Base-by-base conservation (phyloP, 805 yeast species). In the Lipomyces kockii region DNA sequence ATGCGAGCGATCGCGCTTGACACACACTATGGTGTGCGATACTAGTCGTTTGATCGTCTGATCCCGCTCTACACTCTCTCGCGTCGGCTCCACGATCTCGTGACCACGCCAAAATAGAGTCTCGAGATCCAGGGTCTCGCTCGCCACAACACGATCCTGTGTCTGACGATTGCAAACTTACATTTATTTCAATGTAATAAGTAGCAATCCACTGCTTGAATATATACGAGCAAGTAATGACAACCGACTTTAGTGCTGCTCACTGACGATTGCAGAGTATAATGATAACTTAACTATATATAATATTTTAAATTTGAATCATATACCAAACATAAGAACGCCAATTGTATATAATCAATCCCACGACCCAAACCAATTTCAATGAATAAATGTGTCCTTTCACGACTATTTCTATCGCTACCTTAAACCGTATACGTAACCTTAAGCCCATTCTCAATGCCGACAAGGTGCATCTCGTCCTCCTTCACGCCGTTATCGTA, bases 401-500 rank as follows among this genome's bases (percentile, higher is more conserved):
- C 7, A 5, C 7, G 12, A 17, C 17, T 43, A 8, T n/a, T 17
- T 8, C 4, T 17, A 17, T n/a, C 20, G 2, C 49, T n/a, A 17
- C 11, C 17, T 43, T n/a, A 43, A n/a, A 43, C 49, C 12, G 20
- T n/a, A 6, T 62, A 64, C 60, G 35, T 25, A 22, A 55, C 57
- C 32, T 14, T 53, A 32, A 67, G 25, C 9, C 64, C 63, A 14
- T 52, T 55, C 20, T 37, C 63, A 37, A 67, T 58, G 46, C 22
- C 32, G n/a, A 67, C 63, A 7, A 64, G 20, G 56, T 67, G 67
- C 22, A 52, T 27, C 58, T 63, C 64, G 56, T 67, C 67, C 35
- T 46, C 63, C 39, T 49, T 27, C 22, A 67, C 70, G 17, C 62
- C 64, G 63, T 67, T 64, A 53, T 61, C 43, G 64, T 61, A 64